Base-by-base conservation (phyloP, 805 yeast species). In the Kluyveromyces siamensis region DNA sequence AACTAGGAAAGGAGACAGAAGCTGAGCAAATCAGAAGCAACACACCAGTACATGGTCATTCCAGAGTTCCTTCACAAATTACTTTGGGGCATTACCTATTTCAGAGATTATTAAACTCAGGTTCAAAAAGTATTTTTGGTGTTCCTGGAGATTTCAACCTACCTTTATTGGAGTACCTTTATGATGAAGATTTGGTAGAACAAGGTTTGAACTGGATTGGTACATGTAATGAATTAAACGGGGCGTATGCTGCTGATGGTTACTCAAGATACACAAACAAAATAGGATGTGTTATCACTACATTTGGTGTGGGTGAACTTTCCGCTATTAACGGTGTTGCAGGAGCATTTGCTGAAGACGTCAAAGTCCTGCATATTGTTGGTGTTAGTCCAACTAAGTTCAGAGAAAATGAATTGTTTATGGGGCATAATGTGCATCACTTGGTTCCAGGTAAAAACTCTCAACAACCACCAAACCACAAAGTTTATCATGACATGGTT, bases 241-340 rank as follows among this genome's bases (percentile, higher is more conserved):
- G 93, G 3, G 93, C 95, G 8, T 89, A 90, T 62, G 81, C 93
- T 6, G 90, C 91, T 8, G 96, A 90, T 64, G 97, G 96, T 6
- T 90, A 87, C 59, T 80, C 93, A 17, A 75, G 91, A 52, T 71
- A 72, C 40, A 73, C 81, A 27, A 71, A 74, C 44, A 75, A 78
- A n/a, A 75, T 85, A 7, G 87, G 88, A 47, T 88, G 81, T 18
- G 64, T 79, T 39, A 66, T 79, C 48, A 68, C 72, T 3, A 88
- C 96, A 4, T 86, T 74, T 65, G 96, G 96, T 45, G 96, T 88
- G 16, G 96, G 96, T 49, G 96, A 88, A 63, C 73, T 87, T 52
- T 80, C 88, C 50, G 95, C 95, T 2, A 60, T 87, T 52, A 87
- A 87, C 66, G 96, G 95, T 44, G 70, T 87, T 48, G 73, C 88